These are phyloP conservation scores for Fragilariopsis cylindrus DNA, from an alignment of 108 stramenopile species.

Conservation along the genomic window DNA sequence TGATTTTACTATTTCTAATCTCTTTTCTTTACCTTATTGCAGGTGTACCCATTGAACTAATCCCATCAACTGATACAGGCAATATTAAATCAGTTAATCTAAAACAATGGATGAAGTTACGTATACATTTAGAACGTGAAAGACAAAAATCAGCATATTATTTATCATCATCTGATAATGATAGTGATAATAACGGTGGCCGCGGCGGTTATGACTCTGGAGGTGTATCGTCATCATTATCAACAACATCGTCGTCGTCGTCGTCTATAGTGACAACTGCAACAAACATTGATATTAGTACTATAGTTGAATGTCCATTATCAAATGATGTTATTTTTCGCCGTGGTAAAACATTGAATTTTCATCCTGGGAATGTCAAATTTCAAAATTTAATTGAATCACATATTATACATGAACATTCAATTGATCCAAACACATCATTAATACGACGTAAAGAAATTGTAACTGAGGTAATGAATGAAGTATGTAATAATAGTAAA, in stretches of 20 bases:
- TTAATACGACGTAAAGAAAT: not conserved
- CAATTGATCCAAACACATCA: not conserved
- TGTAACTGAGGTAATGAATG: not conserved
- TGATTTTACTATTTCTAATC: no score
- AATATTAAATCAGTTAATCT: slow-evolving; percentile 4
- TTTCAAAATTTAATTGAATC: slow-evolving; percentile 13
- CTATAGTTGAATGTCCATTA: slow-evolving; percentile 9
- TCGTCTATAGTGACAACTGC: not conserved
- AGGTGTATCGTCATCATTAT: not conserved
- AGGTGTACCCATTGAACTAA: slow-evolving; percentile 21
- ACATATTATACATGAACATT: not conserved
- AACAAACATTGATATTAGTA: not conserved
- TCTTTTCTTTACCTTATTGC: no score
- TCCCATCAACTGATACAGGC: slow-evolving; percentile 9
- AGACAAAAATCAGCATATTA: not conserved
- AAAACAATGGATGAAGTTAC: slow-evolving; percentile 13
- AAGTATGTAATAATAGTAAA: not conserved
- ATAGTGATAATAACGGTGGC: not conserved
- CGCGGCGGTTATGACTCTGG: not conserved
- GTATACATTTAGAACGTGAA: not conserved
- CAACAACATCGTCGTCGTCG: no score
- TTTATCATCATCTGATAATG: not conserved
- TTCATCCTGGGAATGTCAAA: slow-evolving; percentile 8
- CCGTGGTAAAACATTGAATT: not conserved
- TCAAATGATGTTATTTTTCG: slow-evolving; percentile 11